Conservation (phyloP, 2,329 filamentous ascomycete genomes). For the Phyllosticta citrichinensis region DNA sequence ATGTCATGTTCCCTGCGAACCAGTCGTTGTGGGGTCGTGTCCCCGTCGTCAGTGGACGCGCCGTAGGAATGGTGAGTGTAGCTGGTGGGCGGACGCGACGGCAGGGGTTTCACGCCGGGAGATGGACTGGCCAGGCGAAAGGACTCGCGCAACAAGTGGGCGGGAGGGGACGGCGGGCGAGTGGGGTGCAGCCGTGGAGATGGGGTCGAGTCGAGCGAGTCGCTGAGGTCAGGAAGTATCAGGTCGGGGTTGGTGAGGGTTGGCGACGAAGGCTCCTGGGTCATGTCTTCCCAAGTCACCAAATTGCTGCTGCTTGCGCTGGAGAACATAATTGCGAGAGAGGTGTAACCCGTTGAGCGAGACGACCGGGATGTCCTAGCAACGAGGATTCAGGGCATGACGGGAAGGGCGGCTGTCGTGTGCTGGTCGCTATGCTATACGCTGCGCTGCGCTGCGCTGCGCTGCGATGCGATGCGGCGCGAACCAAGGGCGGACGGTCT, state of each 20-base stretch:
- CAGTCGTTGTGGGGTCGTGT: constrained; percentile 7
- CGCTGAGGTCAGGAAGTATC: constrained; percentile 61
- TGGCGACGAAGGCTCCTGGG: constrained; percentile 52
- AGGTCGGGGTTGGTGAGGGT: constrained; percentile 90
- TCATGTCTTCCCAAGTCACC: constrained; percentile 8
- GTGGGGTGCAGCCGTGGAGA: constrained; percentile 42
- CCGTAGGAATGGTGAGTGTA: not conserved
- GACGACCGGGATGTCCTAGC: constrained; percentile 10
- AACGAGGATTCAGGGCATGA: constrained; percentile 5
- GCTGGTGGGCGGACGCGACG: constrained; percentile 6
- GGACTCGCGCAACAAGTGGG: constrained; percentile 19
- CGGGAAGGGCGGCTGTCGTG: not conserved
- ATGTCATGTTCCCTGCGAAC: not conserved
- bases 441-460: no score
- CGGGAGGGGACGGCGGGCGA: constrained; percentile 33
- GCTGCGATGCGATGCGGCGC: not conserved
- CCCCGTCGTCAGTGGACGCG: constrained; percentile 5
- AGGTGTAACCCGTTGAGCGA: constrained; percentile 6
- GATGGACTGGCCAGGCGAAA: constrained; percentile 17
- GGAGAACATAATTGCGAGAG: not conserved
- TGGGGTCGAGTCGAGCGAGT: constrained; percentile 25
- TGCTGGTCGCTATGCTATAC: not conserved
- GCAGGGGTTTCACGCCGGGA: constrained; percentile 21
- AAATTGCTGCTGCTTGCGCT: constrained; percentile 1
- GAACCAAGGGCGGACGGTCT: not conserved